Base-by-base conservation (phyloP, 78 protist genomes). In the Dictyostelium citrinum region DNA sequence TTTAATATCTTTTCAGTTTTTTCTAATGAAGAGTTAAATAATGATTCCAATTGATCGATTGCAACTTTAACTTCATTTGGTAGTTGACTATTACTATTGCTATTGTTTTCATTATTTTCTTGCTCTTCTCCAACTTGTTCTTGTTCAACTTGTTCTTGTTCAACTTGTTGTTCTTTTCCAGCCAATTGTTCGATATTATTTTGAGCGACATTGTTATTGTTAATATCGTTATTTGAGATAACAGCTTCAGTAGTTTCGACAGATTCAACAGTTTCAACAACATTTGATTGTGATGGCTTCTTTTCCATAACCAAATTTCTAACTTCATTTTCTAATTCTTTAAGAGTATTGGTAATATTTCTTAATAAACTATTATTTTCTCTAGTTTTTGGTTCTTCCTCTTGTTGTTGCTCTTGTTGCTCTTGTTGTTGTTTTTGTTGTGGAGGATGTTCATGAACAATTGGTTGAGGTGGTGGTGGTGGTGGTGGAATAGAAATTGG, bases 251-350 rank as follows among this genome's bases (percentile, higher is more conserved):
- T 31, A 27, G 14, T 72, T 72, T 72, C 78, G n/a, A 22, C 35
- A 41, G 43, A 17, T 24, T 39, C 43, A 41, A 29, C 37, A 17
- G 60, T 24, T 82, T 82, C 90, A 37, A 37, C 33, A 29, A 68
- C 76, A 5, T 24, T 5, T n/a, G 37, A 10, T 71, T 68, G 68
- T 22, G 71, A 11, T 55, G 24, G 22, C 17, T 10, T 35, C 31
- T 84, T 64, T 37, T 46, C 77, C 39, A 17, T 41, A 7, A 37
- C 20, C 5, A 84, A 35, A 29, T 75, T 84, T 33, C 37, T 88
- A 24, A 88, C 81, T 78, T 88, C 93, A 67, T 64, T 68, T 67
- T 88, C 93, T 35, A 88, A 68, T 78, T 76, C 93, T 68, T 79
- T 76, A 9, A 88, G 71, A 33, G 93, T 79, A 58, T 88, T 75